Evolutionary conservation across 2,329 filamentous ascomycete genomes (phyloP).

Genomic region (Aureobasidium sp.): DNA sequence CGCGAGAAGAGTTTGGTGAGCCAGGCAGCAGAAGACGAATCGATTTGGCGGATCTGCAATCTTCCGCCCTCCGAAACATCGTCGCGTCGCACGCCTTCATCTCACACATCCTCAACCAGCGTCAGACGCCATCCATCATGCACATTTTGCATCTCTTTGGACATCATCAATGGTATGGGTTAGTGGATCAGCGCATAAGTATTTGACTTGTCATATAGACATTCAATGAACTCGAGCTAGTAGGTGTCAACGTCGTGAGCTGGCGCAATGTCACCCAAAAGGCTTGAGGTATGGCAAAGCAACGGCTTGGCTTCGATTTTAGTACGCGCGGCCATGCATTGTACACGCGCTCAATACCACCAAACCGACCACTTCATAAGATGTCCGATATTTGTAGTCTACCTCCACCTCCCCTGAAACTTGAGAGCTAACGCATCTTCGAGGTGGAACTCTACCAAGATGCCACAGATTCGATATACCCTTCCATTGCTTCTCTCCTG

Average conservation of each 20-base stretch:
- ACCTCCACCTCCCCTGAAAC: neutral
- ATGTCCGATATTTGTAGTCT: neutral
- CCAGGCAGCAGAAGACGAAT: neutral
- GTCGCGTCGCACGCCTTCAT: too few species aligned
- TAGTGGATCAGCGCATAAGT: too few species aligned
- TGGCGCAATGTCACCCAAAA: neutral
- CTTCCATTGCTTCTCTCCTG: neutral
- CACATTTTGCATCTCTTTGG: neutral
- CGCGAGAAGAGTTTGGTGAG: neutral
- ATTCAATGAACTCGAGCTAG: too few species aligned
- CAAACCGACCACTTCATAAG: neutral
- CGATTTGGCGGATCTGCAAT: constrained; percentile 4
- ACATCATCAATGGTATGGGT: neutral
- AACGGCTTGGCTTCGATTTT: neutral
- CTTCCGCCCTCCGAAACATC: neutral
- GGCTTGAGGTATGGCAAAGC: neutral
- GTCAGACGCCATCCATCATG: neutral
- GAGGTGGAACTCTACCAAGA: neutral
- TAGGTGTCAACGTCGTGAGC: neutral
- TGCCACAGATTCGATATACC: neutral
- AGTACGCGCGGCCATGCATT: neutral
- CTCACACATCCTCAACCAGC: neutral
- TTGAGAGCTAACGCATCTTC: neutral
- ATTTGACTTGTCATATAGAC: neutral
- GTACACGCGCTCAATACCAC: constrained; percentile 1